Base-by-base conservation (phyloP, 176 grass and related monocot genomes). In the Panicum miliaceum region DNA sequence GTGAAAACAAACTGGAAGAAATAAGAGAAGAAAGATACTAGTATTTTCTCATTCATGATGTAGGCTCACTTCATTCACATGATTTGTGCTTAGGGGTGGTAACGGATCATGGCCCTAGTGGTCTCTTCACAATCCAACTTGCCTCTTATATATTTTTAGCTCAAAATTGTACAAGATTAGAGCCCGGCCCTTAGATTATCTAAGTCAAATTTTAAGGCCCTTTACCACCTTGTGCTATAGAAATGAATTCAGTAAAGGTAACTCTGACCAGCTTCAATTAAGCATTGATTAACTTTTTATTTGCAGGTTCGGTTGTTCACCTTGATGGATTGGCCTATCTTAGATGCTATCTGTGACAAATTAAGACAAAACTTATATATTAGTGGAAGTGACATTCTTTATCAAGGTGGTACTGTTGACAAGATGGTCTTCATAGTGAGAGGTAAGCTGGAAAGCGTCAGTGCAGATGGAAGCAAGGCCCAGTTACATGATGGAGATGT, bases 381-480 rank as follows among this genome's bases (percentile, higher is more conserved):
- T 68, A 81, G 89, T 29, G 96, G 93, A 54, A 98, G 93, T 86
- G 68, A 90, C 73, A 90, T 95, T 58, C 81, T 98, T 60, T 94
- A 98, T 68, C 83, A 89, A 53, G 96, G 93, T 35, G 89, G 93
- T 19, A 68, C 93, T 38, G 85, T 98, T 78, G 96, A 98, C 51
- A 98, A 95, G 75, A 98, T 95, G 96, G 83, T 98, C 32, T 98
- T 98, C 73, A 92, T 98, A 71, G 93, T 98, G 68, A 86, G 96
- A 77, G 96, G 96, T 48, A 95, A 89, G 76, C 70, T 98, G 75
- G 96, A 98, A 90, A 98, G 93, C 73, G 83, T 93, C 73, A 94
- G 91, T 29, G 87, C 82, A 9, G 96, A 98, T 82, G 91, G 91
- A 66, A 92, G 85, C 84, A 90, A 88, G 60, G 84, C 91, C 64